A percentile compares a stretch with the other conserved stretches of the same genome.
phyloP scores from a whole-genome alignment of 1,284 basidiomycete genomes.

The Mycena sp. region DNA sequence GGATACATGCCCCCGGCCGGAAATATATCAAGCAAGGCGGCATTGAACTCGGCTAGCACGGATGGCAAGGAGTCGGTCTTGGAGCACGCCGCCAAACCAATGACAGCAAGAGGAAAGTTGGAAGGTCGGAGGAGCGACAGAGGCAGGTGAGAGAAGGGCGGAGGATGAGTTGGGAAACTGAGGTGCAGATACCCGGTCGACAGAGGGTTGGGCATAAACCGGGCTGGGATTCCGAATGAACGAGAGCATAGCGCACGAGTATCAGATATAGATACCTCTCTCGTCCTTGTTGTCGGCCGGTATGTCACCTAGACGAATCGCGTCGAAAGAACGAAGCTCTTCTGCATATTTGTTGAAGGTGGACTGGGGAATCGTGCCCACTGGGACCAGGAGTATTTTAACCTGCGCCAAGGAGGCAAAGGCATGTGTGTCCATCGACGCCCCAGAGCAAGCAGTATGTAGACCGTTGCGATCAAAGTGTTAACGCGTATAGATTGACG shows the following conservation, averaged over 20 bases:
- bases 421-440: conserved; percentile 70
- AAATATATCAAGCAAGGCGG: conserved; percentile 69
- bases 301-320: conserved; percentile 81
- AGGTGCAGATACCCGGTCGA: conserved; percentile 82
- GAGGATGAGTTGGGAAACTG: conserved; percentile 77
- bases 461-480: conserved; percentile 13
- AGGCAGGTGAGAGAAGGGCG: conserved; percentile 64
- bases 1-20: conserved; percentile 79
- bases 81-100: conserved; percentile 80
- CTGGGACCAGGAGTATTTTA: conserved; percentile 80
- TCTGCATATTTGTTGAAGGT: conserved; percentile 77
- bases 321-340: conserved; percentile 77
- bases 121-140: conserved; percentile 80
- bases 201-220: conserved; percentile 85
- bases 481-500: conserved; percentile 7
- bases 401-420: conserved; percentile 86
- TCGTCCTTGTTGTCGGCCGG: conserved; percentile 83
- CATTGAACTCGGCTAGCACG: conserved; percentile 75
- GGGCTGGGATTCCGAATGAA: conserved; percentile 56
- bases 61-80: conserved; percentile 66
- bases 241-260: conserved; percentile 13
- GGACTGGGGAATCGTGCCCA: conserved; percentile 73
- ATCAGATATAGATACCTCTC: conserved; percentile 61
- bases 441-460: conserved; percentile 5
- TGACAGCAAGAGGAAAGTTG: conserved; percentile 81